A percentile compares a stretch with the other conserved stretches of the same genome.
Conservation (phyloP, 305 asterid species). For the Plantago rigida region DNA sequence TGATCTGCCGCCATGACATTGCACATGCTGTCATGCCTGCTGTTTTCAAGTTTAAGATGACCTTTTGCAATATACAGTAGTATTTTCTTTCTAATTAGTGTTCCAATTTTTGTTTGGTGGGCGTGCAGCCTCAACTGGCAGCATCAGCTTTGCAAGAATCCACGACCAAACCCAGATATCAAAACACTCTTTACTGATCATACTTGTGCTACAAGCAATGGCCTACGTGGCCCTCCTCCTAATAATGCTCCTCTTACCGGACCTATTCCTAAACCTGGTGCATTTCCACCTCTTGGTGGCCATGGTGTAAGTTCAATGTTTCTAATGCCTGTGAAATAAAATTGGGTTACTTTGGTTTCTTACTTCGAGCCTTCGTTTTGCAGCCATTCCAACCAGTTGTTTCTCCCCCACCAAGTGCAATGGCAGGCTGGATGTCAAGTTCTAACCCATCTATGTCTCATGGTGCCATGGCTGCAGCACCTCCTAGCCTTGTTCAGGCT, state of each 20-base stretch:
- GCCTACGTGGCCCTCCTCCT: conserved; percentile 41
- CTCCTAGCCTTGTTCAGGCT: conserved; percentile 77
- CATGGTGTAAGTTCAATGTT: conserved; percentile 43
- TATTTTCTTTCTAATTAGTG: background rate
- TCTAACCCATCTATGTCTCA: conserved; percentile 80
- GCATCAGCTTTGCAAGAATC: conserved; percentile 96
- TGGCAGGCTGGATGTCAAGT: conserved; percentile 93
- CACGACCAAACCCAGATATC: conserved; percentile 87
- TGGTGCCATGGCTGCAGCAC: conserved; percentile 62
- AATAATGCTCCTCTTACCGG: conserved; percentile 43
- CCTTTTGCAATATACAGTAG: background rate
- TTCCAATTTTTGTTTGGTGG: conserved; percentile 16
- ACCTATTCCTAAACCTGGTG: conserved; percentile 48
- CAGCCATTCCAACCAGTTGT: conserved; percentile 91
- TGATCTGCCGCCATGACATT: background rate
- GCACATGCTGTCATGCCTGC: conserved; percentile 10
- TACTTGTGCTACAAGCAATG: conserved; percentile 46
- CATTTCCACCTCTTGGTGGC: conserved; percentile 50
- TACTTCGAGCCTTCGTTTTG: conserved; percentile 24
- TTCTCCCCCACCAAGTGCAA: conserved; percentile 81
- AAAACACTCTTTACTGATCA: conserved; percentile 84
- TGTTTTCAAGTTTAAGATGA: background rate
- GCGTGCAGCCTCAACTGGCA: conserved; percentile 88
- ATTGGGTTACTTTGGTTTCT: conserved; percentile 22
- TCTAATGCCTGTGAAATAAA: conserved; percentile 9